Conservation (phyloP, 75 land plant genomes). For the Picea glauca region DNA sequence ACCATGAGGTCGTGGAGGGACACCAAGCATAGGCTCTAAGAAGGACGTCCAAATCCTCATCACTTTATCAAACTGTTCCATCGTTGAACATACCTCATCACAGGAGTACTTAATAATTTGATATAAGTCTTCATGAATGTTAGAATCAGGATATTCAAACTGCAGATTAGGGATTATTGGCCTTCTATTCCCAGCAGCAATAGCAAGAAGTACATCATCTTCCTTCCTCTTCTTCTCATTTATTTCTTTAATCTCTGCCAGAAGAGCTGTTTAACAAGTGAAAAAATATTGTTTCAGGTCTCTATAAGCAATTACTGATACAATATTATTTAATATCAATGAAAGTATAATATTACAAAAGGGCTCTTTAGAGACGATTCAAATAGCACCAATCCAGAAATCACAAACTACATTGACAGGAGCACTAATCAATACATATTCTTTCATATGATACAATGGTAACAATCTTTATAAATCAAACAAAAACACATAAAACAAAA, state of each 20-base stretch:
- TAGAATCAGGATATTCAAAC: constrained; percentile 67
- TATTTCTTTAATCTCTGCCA: constrained; percentile 87
- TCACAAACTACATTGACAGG: not conserved
- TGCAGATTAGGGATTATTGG: constrained; percentile 67
- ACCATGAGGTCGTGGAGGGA: constrained; percentile 64
- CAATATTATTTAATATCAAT: no score
- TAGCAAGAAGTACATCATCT: constrained; percentile 70
- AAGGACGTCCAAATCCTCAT: constrained; percentile 85
- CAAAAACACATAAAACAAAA: not conserved
- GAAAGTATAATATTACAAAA: no score
- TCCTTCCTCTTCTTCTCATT: constrained; percentile 77
- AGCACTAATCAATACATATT: not conserved
- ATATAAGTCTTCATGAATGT: constrained; percentile 84
- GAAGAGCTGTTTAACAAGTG: constrained; percentile 40
- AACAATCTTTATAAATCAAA: not conserved
- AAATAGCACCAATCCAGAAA: not conserved
- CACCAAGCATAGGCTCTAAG: constrained; percentile 77
- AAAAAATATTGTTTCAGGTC: not conserved
- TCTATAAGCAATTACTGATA: not conserved
- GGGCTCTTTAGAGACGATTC: not conserved
- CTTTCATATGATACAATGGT: not conserved
- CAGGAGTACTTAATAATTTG: constrained; percentile 80
- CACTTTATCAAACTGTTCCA: constrained; percentile 80
- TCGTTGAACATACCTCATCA: constrained; percentile 66
- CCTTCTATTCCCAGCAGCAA: constrained; percentile 72